These are phyloP conservation scores for Metschnikowia gruessii DNA, from an alignment of 805 yeast genomes.

Conservation along the genomic window DNA sequence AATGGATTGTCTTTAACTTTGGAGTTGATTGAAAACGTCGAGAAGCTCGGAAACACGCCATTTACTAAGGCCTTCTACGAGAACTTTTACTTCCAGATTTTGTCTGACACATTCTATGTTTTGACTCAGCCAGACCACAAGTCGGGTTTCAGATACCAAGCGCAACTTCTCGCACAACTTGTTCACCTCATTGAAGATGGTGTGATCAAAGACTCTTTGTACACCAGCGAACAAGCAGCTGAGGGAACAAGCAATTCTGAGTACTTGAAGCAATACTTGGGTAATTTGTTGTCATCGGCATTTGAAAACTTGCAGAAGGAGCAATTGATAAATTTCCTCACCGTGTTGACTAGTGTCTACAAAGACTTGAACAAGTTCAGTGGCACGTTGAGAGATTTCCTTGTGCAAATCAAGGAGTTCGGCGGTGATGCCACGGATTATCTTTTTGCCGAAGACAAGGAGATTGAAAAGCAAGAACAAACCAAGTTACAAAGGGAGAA, in stretches of 20 bases:
- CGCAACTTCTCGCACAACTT: conserved; percentile 78
- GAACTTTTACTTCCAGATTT: conserved; percentile 82
- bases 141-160: conserved; percentile 88
- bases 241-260: conserved; percentile 79
- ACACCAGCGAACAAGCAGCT: conserved; percentile 76
- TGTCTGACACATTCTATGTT: conserved; percentile 89
- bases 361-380: conserved; percentile 73
- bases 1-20: conserved; percentile 81
- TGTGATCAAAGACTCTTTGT: conserved; percentile 73
- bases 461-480: conserved; percentile 68
- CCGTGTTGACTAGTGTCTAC: conserved; percentile 70
- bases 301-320: conserved; percentile 86
- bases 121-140: conserved; percentile 97
- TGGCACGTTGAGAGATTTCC: conserved; percentile 87
- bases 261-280: conserved; percentile 76
- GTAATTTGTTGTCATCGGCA: conserved; percentile 78
- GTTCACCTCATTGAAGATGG: conserved; percentile 78
- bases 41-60: conserved; percentile 63
- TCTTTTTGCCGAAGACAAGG: conserved; percentile 90
- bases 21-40: conserved; percentile 83
- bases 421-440: conserved; percentile 97
- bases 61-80: conserved; percentile 85
- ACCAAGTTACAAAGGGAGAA: conserved; percentile 68
- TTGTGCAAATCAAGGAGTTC: conserved; percentile 90
- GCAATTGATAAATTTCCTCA: conserved; percentile 78